Base-by-base conservation (phyloP, 345 rosid genomes). In the Hevea brasiliensis region DNA sequence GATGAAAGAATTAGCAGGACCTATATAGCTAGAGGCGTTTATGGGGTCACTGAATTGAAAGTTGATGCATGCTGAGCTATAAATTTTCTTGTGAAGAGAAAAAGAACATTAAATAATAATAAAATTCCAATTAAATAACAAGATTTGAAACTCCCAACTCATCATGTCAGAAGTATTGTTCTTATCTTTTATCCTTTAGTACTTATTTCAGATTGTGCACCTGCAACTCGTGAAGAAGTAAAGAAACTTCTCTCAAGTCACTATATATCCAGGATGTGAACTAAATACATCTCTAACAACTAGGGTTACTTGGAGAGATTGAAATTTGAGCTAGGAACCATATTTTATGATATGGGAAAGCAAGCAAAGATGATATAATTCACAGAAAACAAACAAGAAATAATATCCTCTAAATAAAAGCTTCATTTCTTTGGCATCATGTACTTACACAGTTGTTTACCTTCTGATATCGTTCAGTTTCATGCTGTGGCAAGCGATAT, bases 401-500 rank as follows among this genome's bases (percentile, higher is more conserved):
- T 29, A 3, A 67, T 29, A 44, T 20, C n/a, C 42, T 3, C 7
- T 29, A 4, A 26, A 11, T 0, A 13, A 17, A 32, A 32, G 23
- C 11, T 35, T 61, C 9, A 17, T 4, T 61, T 44, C 13, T 7
- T 1, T 44, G 9, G 9, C 1, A 7, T 2, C 6, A 44, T 11
- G 7, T 29, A 24, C 24, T 29, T 20, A 14, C 13, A 44, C 14
- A 15, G 56, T 26, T 18, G 1, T 4, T 21, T 87, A 92, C 99
- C 99, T 96, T 96, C 47, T 91, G 97, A 63, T 89, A 93, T 32
- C 89, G 86, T 70, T 96, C 91, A 11, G 98, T 91, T 35, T 96
- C 98, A 45, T 93, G 97, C 14, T 93, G 99, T 2, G 99, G 99
- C 83, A 96, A 82, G 60, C 99, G 94, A 61, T 95, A 95, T 89